Conservation (phyloP, 257 asterid genomes). For the Verbena officinalis region DNA sequence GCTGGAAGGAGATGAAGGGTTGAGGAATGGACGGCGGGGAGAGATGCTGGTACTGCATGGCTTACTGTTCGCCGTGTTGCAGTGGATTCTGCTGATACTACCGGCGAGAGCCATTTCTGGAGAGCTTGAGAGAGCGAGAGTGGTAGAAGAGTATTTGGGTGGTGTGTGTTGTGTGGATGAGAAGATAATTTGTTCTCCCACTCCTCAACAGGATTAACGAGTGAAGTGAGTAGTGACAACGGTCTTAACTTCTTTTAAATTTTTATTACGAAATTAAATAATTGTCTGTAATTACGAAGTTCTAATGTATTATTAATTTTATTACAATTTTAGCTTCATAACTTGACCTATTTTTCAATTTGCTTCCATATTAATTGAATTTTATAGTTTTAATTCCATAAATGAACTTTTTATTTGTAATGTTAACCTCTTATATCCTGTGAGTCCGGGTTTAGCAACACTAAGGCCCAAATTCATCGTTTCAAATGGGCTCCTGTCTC, state of each 20-base stretch:
- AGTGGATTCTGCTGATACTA: constrained; percentile 50
- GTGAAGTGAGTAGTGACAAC: background rate
- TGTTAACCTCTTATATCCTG: too few species aligned
- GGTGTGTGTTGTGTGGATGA: constrained; percentile 29
- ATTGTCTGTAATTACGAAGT: too few species aligned
- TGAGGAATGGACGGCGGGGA: constrained; percentile 35
- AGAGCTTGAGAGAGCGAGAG: background rate
- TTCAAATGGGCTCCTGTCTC: too few species aligned
- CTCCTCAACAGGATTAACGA: background rate
- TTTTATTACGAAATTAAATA: too few species aligned
- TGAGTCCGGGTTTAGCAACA: too few species aligned
- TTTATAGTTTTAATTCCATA: too few species aligned
- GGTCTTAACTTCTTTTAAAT: background rate
- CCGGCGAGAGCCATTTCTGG: constrained; percentile 68
- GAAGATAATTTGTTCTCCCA: constrained; percentile 21
- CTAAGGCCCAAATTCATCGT: too few species aligned
- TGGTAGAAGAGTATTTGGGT: constrained; percentile 14
- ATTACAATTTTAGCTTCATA: too few species aligned
- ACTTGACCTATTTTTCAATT: too few species aligned
- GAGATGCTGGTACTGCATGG: constrained; percentile 38
- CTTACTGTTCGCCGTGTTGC: constrained; percentile 37
- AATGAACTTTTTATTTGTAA: too few species aligned
- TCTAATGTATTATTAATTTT: too few species aligned
- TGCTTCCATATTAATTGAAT: too few species aligned
- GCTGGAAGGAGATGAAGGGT: constrained; percentile 36